These are phyloP conservation scores for Gliomastix tumulicola DNA, from an alignment of 2,329 filamentous ascomycete species.

Conservation along the genomic window DNA sequence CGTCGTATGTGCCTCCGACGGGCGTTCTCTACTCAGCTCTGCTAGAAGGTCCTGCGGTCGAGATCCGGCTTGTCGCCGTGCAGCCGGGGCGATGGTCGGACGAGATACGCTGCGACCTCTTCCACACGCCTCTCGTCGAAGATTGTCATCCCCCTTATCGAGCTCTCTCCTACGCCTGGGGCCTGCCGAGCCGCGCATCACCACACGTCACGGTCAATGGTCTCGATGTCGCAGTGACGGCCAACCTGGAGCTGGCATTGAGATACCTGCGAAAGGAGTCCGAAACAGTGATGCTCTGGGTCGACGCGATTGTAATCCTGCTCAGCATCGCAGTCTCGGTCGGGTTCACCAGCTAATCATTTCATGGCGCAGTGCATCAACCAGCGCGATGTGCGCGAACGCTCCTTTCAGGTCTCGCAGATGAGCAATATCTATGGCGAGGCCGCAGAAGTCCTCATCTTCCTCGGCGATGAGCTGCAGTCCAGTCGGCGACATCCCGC, in stretches of 20 bases:
- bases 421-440: constrained; percentile 1
- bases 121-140: not conserved
- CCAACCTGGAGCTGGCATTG: not conserved
- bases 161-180: constrained; percentile 8
- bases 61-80: not conserved
- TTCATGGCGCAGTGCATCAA: constrained; percentile 6
- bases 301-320: not conserved
- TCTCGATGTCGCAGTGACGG: not conserved
- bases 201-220: not conserved
- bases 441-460: not conserved
- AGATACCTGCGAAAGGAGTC: not conserved
- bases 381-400: constrained; percentile 2
- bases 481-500: too few species aligned
- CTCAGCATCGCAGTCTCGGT: too few species aligned
- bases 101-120: not conserved
- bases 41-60: too few species aligned
- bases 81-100: not conserved
- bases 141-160: constrained; percentile 1
- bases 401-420: constrained; percentile 1
- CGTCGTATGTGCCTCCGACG: too few species aligned
- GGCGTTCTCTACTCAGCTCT: too few species aligned
- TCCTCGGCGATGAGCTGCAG: not conserved
- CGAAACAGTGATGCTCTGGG: not conserved
- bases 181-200: not conserved
- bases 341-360: too few species aligned